Percentiles rank a stretch among this genome's conserved stretches.
These are phyloP conservation scores for Rhodosporidiobolus odoratus DNA, from an alignment of 768 basidiomycete species.

Conservation along the genomic window DNA sequence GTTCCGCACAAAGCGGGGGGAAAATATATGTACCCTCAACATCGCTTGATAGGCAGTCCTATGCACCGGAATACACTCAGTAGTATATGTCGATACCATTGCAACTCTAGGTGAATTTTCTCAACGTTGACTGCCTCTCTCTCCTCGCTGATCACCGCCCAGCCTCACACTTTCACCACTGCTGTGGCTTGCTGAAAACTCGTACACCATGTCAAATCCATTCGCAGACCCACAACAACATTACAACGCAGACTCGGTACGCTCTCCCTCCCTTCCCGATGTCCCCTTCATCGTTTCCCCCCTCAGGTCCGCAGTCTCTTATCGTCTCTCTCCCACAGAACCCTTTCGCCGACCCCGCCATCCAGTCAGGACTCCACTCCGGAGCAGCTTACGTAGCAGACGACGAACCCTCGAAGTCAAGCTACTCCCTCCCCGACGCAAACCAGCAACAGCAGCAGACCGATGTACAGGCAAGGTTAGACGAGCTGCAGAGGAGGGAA, in stretches of 20 bases:
- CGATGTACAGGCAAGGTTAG: slow-evolving; percentile 46
- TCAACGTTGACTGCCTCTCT: too few relatives aligned
- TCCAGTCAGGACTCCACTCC: slow-evolving; percentile 7
- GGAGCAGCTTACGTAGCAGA: neutral
- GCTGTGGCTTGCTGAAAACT: too few relatives aligned
- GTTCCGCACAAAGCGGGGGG: too few relatives aligned
- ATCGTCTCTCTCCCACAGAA: slow-evolving; percentile 48
- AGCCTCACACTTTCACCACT: too few relatives aligned
- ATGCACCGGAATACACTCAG: too few relatives aligned
- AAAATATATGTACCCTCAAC: too few relatives aligned
- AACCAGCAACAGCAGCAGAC: slow-evolving; percentile 48
- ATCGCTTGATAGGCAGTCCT: too few relatives aligned
- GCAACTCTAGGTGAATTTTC: too few relatives aligned
- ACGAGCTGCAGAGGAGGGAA: slow-evolving; percentile 71
- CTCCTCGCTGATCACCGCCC: too few relatives aligned
- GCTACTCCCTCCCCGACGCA: slow-evolving; percentile 10
- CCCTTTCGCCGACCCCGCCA: slow-evolving; percentile 76
- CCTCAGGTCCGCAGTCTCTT: too few relatives aligned
- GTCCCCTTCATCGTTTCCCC: neutral
- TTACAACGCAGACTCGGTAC: slow-evolving; percentile 10
- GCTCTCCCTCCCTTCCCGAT: neutral
- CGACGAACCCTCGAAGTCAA: neutral
- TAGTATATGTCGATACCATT: too few relatives aligned
- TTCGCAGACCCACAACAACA: slow-evolving; percentile 25
- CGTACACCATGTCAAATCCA: slow-evolving; percentile 2